Evolutionary conservation across 169 alveolate species (phyloP).

Genomic region (Besnoitia besnoiti): DNA sequence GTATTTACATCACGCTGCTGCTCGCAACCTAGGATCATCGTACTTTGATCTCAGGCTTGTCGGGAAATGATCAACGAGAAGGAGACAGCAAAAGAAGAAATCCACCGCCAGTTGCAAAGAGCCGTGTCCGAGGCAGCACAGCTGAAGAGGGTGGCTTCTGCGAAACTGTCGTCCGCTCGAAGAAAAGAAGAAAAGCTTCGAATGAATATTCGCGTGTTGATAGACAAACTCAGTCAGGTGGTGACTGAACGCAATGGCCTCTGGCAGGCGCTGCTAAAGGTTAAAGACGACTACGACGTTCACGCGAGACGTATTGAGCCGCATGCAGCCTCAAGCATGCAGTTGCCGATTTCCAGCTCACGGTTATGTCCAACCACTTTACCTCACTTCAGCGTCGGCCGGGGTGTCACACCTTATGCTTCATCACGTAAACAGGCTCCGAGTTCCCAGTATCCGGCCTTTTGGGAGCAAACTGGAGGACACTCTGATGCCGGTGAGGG

Average conservation of each 20-base stretch:
- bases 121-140: not conserved
- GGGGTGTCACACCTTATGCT: too few relatives aligned
- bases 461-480: too few relatives aligned
- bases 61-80: not conserved
- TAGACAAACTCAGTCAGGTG: not conserved
- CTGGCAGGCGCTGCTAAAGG: conserved; percentile 31
- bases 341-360: not conserved
- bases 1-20: too few relatives aligned
- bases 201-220: not conserved
- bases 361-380: too few relatives aligned
- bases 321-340: not conserved
- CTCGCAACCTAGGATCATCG: too few relatives aligned
- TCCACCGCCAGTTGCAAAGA: not conserved
- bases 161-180: not conserved
- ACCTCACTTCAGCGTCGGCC: too few relatives aligned
- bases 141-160: not conserved
- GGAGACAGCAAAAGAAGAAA: not conserved
- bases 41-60: not conserved
- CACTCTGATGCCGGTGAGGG: too few relatives aligned
- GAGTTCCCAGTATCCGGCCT: too few relatives aligned
- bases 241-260: conserved; percentile 32
- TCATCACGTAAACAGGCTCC: too few relatives aligned
- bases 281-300: conserved; percentile 25
- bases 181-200: not conserved
- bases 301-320: not conserved